Percentiles rank a stretch among this genome's conserved stretches.
phyloP scores from a whole-genome alignment of 805 yeast species.

The Ogataea haglerorum region DNA sequence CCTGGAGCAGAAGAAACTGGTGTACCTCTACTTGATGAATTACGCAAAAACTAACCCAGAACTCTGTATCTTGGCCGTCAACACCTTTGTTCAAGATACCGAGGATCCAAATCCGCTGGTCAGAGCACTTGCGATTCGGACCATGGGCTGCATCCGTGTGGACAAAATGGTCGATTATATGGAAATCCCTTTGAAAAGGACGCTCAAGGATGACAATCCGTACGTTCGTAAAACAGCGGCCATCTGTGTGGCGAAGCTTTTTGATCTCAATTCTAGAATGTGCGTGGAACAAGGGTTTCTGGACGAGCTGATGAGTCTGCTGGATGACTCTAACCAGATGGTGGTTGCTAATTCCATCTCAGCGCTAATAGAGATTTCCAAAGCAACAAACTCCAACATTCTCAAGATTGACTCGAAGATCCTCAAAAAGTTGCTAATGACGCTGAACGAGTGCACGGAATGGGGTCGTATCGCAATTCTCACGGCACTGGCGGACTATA shows the following conservation, averaged over 20 bases:
- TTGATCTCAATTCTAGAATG: constrained; percentile 74
- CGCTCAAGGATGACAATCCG: constrained; percentile 90
- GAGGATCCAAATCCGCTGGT: constrained; percentile 96
- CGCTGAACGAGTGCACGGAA: constrained; percentile 95
- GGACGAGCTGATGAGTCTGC: constrained; percentile 57
- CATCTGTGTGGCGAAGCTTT: constrained; percentile 92
- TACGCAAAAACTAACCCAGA: constrained; percentile 97
- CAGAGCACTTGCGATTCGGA: constrained; percentile 92
- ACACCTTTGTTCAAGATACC: constrained; percentile 91
- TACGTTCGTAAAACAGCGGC: constrained; percentile 98
- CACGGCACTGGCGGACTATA: constrained; percentile 73
- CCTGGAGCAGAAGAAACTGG: constrained; percentile 93
- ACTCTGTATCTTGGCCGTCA: constrained; percentile 90
- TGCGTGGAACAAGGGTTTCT: constrained; percentile 88
- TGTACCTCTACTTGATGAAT: constrained; percentile 91
- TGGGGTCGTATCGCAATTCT: constrained; percentile 96
- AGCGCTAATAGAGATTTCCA: constrained; percentile 73
- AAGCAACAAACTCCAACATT: constrained; percentile 27
- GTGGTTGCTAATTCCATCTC: constrained; percentile 93
- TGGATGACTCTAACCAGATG: constrained; percentile 92
- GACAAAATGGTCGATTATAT: constrained; percentile 93
- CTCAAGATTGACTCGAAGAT: constrained; percentile 39
- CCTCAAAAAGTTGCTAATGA: constrained; percentile 65
- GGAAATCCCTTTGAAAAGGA: constrained; percentile 82
- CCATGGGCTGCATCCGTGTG: constrained; percentile 98